Percentiles rank a stretch among this genome's conserved stretches.
Evolutionary conservation across 169 alveolate genomes (phyloP).

Genomic region (Eimeria falciformis): DNA sequence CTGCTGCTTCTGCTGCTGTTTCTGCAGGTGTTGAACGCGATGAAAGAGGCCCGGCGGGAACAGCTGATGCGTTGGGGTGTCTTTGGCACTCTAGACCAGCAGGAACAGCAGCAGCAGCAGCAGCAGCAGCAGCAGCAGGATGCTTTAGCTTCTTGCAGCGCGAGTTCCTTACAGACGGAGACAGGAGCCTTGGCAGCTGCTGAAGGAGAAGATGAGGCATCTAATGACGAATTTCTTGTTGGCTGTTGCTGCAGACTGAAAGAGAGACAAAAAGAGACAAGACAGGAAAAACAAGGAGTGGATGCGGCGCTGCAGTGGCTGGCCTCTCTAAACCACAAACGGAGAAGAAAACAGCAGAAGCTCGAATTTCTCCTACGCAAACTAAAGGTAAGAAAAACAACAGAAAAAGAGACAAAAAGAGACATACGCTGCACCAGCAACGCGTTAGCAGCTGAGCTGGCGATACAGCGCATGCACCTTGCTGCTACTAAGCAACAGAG

Average conservation of each 20-base stretch:
- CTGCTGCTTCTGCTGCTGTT: conserved; percentile 42
- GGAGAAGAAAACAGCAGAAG: not conserved
- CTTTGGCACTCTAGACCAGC: not conserved
- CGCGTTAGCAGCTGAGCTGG: too few relatives aligned
- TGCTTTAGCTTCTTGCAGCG: too few relatives aligned
- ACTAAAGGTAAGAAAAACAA: not conserved
- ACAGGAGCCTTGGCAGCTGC: too few relatives aligned
- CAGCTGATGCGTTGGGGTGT: conserved; percentile 1
- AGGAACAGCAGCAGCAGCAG: not conserved
- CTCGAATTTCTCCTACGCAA: not conserved
- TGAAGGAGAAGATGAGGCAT: too few relatives aligned
- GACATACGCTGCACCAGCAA: too few relatives aligned
- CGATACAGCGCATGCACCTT: too few relatives aligned
- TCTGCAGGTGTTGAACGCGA: not conserved
- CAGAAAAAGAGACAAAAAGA: not conserved
- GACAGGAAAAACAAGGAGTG: too few relatives aligned
- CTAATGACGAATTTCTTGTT: too few relatives aligned
- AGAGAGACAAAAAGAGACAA: too few relatives aligned
- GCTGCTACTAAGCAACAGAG: too few relatives aligned
- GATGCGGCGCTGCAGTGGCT: not conserved
- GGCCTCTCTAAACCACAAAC: not conserved
- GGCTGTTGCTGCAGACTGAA: too few relatives aligned
- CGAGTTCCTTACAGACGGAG: too few relatives aligned
- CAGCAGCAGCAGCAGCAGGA: conserved; percentile 28
- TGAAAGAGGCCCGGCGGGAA: not conserved